These are phyloP conservation scores for Quercus robur DNA, from an alignment of 306 rosid genomes.

Conservation along the genomic window DNA sequence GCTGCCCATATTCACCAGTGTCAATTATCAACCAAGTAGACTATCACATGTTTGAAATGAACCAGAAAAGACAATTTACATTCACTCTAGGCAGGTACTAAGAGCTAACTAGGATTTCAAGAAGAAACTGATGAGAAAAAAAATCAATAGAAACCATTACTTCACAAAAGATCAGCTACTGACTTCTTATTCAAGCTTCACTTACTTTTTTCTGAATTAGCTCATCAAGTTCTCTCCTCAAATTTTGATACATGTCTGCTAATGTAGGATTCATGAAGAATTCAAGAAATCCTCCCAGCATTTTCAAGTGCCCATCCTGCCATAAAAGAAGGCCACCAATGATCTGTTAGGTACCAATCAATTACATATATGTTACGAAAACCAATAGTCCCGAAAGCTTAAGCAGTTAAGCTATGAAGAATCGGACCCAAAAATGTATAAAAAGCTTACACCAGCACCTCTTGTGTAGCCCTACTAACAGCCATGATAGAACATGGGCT, in stretches of 20 bases:
- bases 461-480: neutral
- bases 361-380: neutral
- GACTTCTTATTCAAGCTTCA: constrained; percentile 7
- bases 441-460: neutral
- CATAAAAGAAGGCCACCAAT: constrained; percentile 14
- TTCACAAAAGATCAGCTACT: neutral
- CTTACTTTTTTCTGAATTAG: constrained; percentile 82
- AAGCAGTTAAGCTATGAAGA: neutral
- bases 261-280: constrained; percentile 79
- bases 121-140: constrained; percentile 14
- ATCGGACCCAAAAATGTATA: neutral
- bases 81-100: neutral
- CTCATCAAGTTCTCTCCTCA: constrained; percentile 74
- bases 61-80: neutral
- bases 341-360: neutral
- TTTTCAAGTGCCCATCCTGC: constrained; percentile 87
- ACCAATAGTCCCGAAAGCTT: neutral
- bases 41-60: neutral
- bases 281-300: constrained; percentile 94
- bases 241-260: constrained; percentile 64
- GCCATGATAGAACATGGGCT: neutral
- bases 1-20: constrained; percentile 42
- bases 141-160: neutral
- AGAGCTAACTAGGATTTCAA: constrained; percentile 7
- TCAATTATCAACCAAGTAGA: neutral